Evolutionary conservation across 1,139 yeast species (phyloP), one percentile per base, ranked within the genome.

Genomic region (Saccharomyces hybrid): DNA sequence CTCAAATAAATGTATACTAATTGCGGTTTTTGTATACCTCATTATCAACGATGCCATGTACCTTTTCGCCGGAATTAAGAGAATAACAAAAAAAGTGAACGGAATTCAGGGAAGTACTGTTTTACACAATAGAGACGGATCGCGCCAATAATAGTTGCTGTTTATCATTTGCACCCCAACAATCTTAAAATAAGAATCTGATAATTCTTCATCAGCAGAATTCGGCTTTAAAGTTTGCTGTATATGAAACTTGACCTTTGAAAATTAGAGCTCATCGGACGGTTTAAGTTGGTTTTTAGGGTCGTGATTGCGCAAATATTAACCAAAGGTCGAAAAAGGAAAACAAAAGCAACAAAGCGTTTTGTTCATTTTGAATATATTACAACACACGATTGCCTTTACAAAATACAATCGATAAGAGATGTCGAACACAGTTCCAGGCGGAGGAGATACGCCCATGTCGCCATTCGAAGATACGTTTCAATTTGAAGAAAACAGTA

Each of bases 401-500:
- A 31, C 14, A 31, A 31, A 31, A 31, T 1, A 31, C 1, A 31
- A 11, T 31, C 34, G 34, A 31, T 31, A 31, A 31, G 34, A 31
- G 23, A 31, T 31, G 34, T 31, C 34, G 34, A 31, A 1, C 34
- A 31, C 34, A 31, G 3, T 31, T 31, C 34, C 34, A 31, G 34
- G 34, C 2, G 2, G 34, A 31, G 34, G 34, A 31, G 3, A 31
- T 31, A 31, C 34, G 2, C 34, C 34, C 34, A 31, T 31, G 34
- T 62, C 67, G 7, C 67, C 68, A 16, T 64, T 65, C 52, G 66
- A 62, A 47, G 69, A 65, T 53, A 60, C 61, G 41, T 65, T 63
- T 50, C 62, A 61, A 38, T 65, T 65, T 51, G 69, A 64, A 51
- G 57, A 57, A 14, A 55, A 51, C 13, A 58, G 50, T 31, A 31